A percentile compares a stretch with the other conserved stretches of the same genome.
Evolutionary conservation across 768 basidiomycete species (phyloP).

Genomic region (Leccinum ochraceum): DNA sequence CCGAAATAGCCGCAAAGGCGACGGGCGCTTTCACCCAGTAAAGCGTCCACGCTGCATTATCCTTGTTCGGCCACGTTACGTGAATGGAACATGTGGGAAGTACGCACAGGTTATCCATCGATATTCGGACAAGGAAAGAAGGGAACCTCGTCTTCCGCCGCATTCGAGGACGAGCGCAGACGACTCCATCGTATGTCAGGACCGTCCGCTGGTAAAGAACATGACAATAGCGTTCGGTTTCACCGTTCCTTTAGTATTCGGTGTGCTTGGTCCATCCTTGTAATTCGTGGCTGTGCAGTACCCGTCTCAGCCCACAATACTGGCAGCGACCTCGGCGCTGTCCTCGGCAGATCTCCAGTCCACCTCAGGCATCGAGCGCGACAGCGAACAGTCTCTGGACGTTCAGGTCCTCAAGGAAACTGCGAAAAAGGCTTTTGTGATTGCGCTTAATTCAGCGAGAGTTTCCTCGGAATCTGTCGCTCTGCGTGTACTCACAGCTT

Average conservation of each 20-base stretch:
- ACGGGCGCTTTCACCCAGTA: too few species aligned
- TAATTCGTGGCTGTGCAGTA: too few species aligned
- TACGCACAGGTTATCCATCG: conserved; percentile 70
- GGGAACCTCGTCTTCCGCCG: conserved; percentile 56
- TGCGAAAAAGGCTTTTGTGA: conserved; percentile 76
- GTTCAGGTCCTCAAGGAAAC: conserved; percentile 71
- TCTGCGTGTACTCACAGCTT: not conserved
- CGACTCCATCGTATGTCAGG: conserved; percentile 27
- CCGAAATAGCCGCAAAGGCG: too few species aligned
- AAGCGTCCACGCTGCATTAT: conserved; percentile 68
- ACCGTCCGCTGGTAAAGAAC: not conserved
- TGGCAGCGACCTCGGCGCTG: conserved; percentile 28
- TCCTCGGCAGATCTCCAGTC: conserved; percentile 40
- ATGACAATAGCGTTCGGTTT: not conserved
- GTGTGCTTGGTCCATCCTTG: too few species aligned
- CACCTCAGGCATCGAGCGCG: conserved; percentile 32
- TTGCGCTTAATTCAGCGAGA: conserved; percentile 80
- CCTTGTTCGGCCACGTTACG: conserved; percentile 5
- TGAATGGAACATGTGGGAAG: conserved; percentile 1
- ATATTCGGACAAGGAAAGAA: conserved; percentile 78
- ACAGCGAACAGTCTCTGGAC: conserved; percentile 49
- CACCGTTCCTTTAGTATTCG: not conserved
- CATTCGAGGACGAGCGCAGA: conserved; percentile 19
- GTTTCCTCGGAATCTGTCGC: not conserved
- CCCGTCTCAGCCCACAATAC: too few species aligned